Evolutionary conservation across 108 stramenopile genomes (phyloP).

Genomic region (Skeletonema costatum): DNA sequence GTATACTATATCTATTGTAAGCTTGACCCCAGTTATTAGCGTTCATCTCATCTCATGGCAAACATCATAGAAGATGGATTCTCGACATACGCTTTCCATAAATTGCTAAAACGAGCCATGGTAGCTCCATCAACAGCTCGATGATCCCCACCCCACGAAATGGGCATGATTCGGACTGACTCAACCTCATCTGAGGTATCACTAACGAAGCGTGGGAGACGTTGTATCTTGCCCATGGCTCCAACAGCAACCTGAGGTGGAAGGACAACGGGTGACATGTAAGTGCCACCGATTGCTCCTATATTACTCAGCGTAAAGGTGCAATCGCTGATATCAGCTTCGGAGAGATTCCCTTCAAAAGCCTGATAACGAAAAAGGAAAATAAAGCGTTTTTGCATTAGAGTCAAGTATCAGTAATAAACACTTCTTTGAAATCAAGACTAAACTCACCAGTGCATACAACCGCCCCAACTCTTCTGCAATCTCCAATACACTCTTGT

Average conservation of each 20-base stretch:
- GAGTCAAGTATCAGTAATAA: not conserved
- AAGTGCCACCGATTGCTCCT: constrained; percentile 97
- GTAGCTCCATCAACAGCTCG: constrained; percentile 98
- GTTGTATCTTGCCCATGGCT: constrained; percentile 93
- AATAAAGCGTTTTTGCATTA: not conserved
- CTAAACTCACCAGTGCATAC: constrained; percentile 50
- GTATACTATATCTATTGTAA: not conserved
- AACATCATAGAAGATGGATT: constrained; percentile 70
- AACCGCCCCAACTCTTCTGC: constrained; percentile 83
- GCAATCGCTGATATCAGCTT: constrained; percentile 75
- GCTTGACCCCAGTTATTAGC: not conserved
- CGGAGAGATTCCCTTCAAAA: constrained; percentile 59
- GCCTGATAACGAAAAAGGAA: constrained; percentile 18
- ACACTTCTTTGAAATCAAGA: not conserved
- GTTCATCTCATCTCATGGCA: constrained; percentile 55
- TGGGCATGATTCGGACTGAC: constrained; percentile 81
- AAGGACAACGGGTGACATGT: constrained; percentile 90
- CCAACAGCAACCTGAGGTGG: constrained; percentile 96
- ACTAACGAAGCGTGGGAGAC: constrained; percentile 85
- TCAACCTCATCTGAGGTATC: constrained; percentile 60
- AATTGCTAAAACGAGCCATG: constrained; percentile 84
- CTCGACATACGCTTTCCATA: constrained; percentile 71
- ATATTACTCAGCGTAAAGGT: constrained; percentile 97
- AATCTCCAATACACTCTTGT: constrained; percentile 82
- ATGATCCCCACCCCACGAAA: constrained; percentile 98